Evolutionary conservation across 2,329 filamentous ascomycete genomes (phyloP).

Genomic region (Fusarium protoensiforme): DNA sequence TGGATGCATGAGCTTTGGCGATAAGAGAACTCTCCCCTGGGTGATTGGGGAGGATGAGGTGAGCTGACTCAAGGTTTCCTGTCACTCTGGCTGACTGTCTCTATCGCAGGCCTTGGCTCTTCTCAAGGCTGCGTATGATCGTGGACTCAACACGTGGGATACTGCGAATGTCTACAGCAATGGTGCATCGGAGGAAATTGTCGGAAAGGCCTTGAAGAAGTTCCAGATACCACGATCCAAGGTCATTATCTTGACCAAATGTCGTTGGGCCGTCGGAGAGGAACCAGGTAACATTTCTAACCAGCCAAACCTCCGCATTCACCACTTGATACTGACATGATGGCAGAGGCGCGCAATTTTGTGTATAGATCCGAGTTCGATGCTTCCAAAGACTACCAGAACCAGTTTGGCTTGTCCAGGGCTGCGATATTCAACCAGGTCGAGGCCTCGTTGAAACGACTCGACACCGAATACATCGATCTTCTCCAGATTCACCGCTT

Average conservation of each 20-base stretch:
- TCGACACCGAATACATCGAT: slow-evolving; percentile 59
- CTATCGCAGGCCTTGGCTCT: slow-evolving; percentile 3
- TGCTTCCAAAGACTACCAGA: slow-evolving; percentile 34
- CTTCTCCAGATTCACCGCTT: slow-evolving; percentile 65
- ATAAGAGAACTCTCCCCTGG: slow-evolving; percentile 25
- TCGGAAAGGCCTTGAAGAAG: slow-evolving; percentile 28
- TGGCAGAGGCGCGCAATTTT: slow-evolving; percentile 16
- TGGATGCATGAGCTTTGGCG: slow-evolving; percentile 33
- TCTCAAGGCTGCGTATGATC: slow-evolving; percentile 33
- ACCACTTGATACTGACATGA: background rate
- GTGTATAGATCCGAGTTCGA: slow-evolving; percentile 17
- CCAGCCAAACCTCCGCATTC: fast-evolving
- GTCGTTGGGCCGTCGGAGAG: slow-evolving; percentile 30
- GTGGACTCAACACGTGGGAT: slow-evolving; percentile 31
- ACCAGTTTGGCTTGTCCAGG: slow-evolving; percentile 34
- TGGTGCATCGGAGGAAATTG: slow-evolving; percentile 19
- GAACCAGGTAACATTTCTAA: background rate
- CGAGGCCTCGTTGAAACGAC: slow-evolving; percentile 31
- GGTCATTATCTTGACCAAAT: slow-evolving; percentile 27
- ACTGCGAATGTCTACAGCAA: slow-evolving; percentile 32
- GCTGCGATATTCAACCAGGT: slow-evolving; percentile 35
- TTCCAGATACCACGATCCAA: slow-evolving; percentile 29
- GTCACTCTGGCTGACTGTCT: background rate
- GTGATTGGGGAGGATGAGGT: slow-evolving; percentile 29
- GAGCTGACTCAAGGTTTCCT: fast-evolving